Evolutionary conservation across 352 stramenopile species (phyloP).

Genomic region (Phytophthora foliorum): DNA sequence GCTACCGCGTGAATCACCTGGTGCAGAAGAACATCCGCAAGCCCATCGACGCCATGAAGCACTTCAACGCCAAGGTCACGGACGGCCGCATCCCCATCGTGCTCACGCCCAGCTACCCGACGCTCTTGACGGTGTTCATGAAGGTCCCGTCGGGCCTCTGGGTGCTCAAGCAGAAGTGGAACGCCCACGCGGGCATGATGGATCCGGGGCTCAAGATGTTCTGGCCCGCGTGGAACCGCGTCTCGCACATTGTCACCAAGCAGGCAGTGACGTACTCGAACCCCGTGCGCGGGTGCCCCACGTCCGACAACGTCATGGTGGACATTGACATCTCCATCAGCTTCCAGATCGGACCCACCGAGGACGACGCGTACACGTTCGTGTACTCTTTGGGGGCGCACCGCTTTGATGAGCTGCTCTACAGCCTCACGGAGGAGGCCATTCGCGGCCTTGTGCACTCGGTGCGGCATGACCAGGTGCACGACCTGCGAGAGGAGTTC

Average conservation of each 20-base stretch:
- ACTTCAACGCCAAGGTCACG: constrained; percentile 66
- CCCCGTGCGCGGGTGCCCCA: constrained; percentile 76
- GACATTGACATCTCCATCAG: constrained; percentile 91
- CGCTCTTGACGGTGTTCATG: constrained; percentile 60
- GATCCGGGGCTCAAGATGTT: constrained; percentile 82
- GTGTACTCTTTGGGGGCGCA: constrained; percentile 88
- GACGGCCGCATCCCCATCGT: constrained; percentile 75
- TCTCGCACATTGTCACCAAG: constrained; percentile 91
- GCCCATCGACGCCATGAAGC: constrained; percentile 59
- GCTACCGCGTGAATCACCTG: constrained; percentile 46
- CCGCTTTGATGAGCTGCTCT: constrained; percentile 87
- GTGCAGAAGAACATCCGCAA: constrained; percentile 68
- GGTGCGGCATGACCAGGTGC: constrained; percentile 85
- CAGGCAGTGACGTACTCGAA: constrained; percentile 87
- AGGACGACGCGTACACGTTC: constrained; percentile 84
- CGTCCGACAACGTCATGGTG: constrained; percentile 91
- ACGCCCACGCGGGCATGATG: constrained; percentile 82
- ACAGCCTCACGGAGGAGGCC: constrained; percentile 78
- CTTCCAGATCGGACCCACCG: constrained; percentile 85
- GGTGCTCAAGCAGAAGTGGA: constrained; percentile 91
- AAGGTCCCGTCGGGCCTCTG: constrained; percentile 76
- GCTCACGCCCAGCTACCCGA: constrained; percentile 65
- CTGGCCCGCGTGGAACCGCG: constrained; percentile 80
- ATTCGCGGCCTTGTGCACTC: constrained; percentile 87
- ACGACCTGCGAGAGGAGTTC: constrained; percentile 86